phyloP scores from a whole-genome alignment of 768 basidiomycete genomes.

The Xerocomellus chrysenteron region DNA sequence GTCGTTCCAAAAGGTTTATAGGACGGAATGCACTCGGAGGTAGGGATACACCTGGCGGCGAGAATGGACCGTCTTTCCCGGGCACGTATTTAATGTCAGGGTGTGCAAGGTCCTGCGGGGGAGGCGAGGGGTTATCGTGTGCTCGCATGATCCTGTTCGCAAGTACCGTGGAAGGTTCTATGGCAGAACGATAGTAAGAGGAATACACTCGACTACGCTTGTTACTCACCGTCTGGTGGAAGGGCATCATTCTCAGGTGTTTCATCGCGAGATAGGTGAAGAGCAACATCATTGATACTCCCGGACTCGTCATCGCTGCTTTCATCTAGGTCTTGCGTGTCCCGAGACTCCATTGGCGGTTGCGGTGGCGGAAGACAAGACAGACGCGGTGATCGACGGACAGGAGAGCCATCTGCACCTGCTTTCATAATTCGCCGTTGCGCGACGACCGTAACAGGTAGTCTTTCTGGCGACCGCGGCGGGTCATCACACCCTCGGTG shows the following conservation, averaged over 20 bases:
- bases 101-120: slow-evolving; percentile 35
- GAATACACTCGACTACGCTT: not conserved
- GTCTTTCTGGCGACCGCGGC: slow-evolving; percentile 53
- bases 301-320: slow-evolving; percentile 35
- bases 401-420: slow-evolving; percentile 29
- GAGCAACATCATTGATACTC: slow-evolving; percentile 23
- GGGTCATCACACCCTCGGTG: slow-evolving; percentile 52
- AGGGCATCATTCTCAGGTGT: slow-evolving; percentile 49
- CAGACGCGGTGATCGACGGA: slow-evolving; percentile 53
- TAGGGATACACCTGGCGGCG: slow-evolving; percentile 8
- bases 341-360: slow-evolving; percentile 14
- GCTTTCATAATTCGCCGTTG: slow-evolving; percentile 30
- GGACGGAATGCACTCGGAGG: slow-evolving; percentile 35
- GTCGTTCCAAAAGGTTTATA: slow-evolving; percentile 30
- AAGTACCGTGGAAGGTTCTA: slow-evolving; percentile 68
- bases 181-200: slow-evolving; percentile 4
- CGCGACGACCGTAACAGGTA: slow-evolving; percentile 36
- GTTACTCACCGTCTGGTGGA: slow-evolving; percentile 45
- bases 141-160: slow-evolving; percentile 67
- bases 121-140: slow-evolving; percentile 75
- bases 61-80: slow-evolving; percentile 19
- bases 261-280: slow-evolving; percentile 36
- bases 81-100: slow-evolving; percentile 15
- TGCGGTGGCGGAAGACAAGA: slow-evolving; percentile 39
- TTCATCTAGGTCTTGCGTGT: slow-evolving; percentile 18